Evolutionary conservation across 2,329 filamentous ascomycete genomes (phyloP).

Genomic region (Metarhizium brunneum): DNA sequence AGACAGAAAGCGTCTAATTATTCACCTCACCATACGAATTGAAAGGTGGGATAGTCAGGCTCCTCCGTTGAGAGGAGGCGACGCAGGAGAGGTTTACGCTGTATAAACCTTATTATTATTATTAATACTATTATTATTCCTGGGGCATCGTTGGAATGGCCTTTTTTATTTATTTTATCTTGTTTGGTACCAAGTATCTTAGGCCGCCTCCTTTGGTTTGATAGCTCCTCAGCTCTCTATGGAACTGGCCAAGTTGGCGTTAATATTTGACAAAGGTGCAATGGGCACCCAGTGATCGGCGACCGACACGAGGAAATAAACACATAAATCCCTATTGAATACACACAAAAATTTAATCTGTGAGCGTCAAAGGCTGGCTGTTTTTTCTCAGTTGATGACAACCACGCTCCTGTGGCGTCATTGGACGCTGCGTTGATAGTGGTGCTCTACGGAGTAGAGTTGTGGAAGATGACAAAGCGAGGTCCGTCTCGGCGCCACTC

Average conservation of each 20-base stretch:
- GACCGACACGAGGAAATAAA: background rate
- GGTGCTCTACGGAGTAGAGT: background rate
- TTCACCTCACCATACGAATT: background rate
- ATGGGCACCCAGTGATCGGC: background rate
- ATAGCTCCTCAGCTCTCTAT: background rate
- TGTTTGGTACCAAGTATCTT: background rate
- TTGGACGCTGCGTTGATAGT: background rate
- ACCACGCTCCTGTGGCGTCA: background rate
- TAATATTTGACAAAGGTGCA: background rate
- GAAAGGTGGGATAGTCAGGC: background rate
- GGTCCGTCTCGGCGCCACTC: background rate
- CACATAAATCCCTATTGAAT: background rate
- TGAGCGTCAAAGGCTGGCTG: too few species aligned
- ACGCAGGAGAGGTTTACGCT: background rate
- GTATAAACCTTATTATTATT: background rate
- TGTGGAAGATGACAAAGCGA: background rate
- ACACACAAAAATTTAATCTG: too few species aligned
- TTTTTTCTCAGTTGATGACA: too few species aligned
- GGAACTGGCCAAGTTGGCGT: background rate
- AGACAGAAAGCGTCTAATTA: background rate
- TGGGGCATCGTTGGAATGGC: background rate
- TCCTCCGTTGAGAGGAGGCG: background rate
- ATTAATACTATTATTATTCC: background rate
- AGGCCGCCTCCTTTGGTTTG: background rate
- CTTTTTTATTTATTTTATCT: background rate